Percentiles rank a stretch among this genome's conserved stretches.
Evolutionary conservation across 2,329 filamentous ascomycete species (phyloP).

Genomic region (Parastagonospora nodorum): DNA sequence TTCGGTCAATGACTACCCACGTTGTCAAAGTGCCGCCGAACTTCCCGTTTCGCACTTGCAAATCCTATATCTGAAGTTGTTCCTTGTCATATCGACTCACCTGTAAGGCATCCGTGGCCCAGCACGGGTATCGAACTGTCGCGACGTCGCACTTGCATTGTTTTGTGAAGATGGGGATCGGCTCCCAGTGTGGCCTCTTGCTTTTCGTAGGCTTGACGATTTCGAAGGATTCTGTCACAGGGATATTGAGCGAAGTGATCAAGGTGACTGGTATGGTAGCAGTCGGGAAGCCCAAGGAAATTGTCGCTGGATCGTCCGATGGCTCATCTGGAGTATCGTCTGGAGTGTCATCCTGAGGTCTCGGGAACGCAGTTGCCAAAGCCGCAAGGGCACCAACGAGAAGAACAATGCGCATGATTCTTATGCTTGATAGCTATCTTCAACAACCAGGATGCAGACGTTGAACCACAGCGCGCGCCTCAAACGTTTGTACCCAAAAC

Average conservation of each 20-base stretch:
- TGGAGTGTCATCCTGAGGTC: constrained; percentile 10
- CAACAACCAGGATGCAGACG: constrained; percentile 1
- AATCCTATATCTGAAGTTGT: too few relatives aligned
- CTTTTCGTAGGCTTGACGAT: constrained; percentile 10
- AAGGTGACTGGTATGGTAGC: constrained; percentile 16
- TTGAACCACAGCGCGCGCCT: not conserved
- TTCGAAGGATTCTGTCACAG: constrained; percentile 11
- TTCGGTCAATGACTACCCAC: constrained; percentile 6
- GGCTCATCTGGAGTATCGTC: constrained; percentile 1
- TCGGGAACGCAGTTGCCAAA: constrained; percentile 12
- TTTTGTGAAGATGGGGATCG: constrained; percentile 61
- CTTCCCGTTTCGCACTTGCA: too few relatives aligned
- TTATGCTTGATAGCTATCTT: not conserved
- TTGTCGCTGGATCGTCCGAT: constrained; percentile 1
- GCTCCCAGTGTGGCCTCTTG: constrained; percentile 60
- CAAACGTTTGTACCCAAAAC: constrained; percentile 6
- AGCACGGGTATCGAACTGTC: constrained; percentile 34
- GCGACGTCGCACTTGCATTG: constrained; percentile 48
- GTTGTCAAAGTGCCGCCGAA: not conserved
- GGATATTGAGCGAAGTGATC: constrained; percentile 32
- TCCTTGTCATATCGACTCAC: constrained; percentile 18
- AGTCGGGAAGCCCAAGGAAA: constrained; percentile 13
- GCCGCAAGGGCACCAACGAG: constrained; percentile 7
- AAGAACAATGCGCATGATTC: constrained; percentile 20
- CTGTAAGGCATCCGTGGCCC: constrained; percentile 35